Evolutionary conservation across 2,329 filamentous ascomycete species (phyloP), one percentile per base, ranked within the genome.

Genomic region (Arthrinium phaeospermum): DNA sequence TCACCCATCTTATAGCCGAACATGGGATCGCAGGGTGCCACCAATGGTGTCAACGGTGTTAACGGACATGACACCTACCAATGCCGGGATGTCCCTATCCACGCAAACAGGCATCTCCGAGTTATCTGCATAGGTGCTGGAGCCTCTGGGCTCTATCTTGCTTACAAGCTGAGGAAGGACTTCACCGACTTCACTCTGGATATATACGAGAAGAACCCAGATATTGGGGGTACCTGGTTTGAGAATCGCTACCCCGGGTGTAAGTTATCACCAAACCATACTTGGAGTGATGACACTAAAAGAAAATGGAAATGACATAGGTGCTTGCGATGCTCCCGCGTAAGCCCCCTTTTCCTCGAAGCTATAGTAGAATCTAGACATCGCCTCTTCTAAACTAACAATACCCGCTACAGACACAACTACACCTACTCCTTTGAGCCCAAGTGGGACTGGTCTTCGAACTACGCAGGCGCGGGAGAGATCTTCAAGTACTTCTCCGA

Each of bases 181-280:
- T 78, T 87, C 49, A 79, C 75, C 70, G 78, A 83, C 75, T 86
- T 85, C 74, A 83, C 86, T 71, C 81, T 85, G 68, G 78, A 86
- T 46, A 79, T 89, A 64, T 90, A 89, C 76, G 88, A 90, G 75
- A 90, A 89, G 81, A 90, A 89, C 73, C 77, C 81, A 12, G 84
- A 86, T 27, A 82, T 89, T 13, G 88, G 88, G 30, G 89, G 89
- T 2, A 90, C 88, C 0, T 91, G 89, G 89, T 84, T 84, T 73
- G 89, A 90, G 77, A 90, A 90, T 76, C 82, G 84, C 30, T 91
- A 91, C 73, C 89, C 89, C 0, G 88, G 88, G 13, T 89, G 88
- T 75, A 82, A 82, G 70, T 90, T 87, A 4, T 10, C 16, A 8
- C 8, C 27, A 57, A 4, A 16, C 34, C 2, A 10, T 27, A 6